These are phyloP conservation scores for Penicillium sp. DNA, from an alignment of 2,329 filamentous ascomycete genomes.

Conservation along the genomic window DNA sequence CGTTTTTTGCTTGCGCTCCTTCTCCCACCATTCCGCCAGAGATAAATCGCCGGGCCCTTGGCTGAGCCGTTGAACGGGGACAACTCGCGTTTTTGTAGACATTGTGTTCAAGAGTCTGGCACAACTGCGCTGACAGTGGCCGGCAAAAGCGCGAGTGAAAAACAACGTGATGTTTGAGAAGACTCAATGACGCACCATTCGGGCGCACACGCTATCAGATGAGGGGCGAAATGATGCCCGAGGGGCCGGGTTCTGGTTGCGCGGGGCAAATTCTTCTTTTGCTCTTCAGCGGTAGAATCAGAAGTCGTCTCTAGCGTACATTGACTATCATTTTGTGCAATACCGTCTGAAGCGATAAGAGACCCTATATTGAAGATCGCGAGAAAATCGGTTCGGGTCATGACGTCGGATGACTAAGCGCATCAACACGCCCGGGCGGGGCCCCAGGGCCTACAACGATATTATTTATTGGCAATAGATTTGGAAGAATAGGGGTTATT, in stretches of 20 bases:
- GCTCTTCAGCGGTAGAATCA: background rate
- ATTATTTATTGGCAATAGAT: background rate
- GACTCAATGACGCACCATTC: conserved; percentile 19
- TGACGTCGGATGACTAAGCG: conserved; percentile 27
- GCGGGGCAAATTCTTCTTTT: background rate
- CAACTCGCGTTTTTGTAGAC: conserved; percentile 32
- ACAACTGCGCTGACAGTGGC: conserved; percentile 29
- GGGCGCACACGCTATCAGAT: conserved; percentile 11
- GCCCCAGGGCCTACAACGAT: background rate
- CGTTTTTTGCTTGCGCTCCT: conserved; percentile 35
- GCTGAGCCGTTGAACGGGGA: conserved; percentile 39
- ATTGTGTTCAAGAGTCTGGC: conserved; percentile 21
- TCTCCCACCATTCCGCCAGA: conserved; percentile 39
- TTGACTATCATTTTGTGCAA: conserved; percentile 12
- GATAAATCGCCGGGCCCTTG: conserved; percentile 31
- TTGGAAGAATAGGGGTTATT: background rate
- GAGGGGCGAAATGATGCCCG: conserved; percentile 14
- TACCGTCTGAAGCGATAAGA: conserved; percentile 5
- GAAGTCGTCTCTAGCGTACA: conserved; percentile 6
- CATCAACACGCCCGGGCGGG: background rate
- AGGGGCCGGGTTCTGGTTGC: conserved; percentile 5
- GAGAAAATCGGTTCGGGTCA: conserved; percentile 10
- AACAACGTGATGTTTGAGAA: conserved; percentile 26
- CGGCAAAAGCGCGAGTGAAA: conserved; percentile 26
- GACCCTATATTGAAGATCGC: conserved; percentile 8